Percentiles rank a stretch among this genome's conserved stretches.
Conservation (phyloP, 1,284 basidiomycete species). For the Pseudozyma sp. region DNA sequence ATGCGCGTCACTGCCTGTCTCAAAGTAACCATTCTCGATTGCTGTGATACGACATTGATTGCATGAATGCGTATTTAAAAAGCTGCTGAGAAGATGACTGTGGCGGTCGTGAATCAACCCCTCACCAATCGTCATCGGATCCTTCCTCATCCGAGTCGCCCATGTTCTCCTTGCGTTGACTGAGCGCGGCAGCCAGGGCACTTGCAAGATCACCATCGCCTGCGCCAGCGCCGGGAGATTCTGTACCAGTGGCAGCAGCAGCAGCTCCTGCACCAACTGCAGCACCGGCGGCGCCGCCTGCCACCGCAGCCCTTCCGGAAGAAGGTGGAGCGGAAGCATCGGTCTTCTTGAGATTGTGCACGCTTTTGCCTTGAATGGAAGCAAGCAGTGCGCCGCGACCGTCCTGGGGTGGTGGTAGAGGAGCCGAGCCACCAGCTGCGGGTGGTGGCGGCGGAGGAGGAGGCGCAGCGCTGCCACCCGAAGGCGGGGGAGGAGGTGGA, state of each 20-base stretch:
- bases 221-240: conserved; percentile 39
- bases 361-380: conserved; percentile 77
- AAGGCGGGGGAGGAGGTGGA: conserved; percentile 55
- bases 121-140: conserved; percentile 70
- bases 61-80: background rate
- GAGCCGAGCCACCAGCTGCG: conserved; percentile 28
- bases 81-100: background rate
- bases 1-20: background rate
- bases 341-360: conserved; percentile 81
- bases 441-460: conserved; percentile 49
- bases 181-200: conserved; percentile 77
- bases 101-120: background rate
- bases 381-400: conserved; percentile 75
- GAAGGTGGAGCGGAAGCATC: conserved; percentile 37
- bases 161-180: conserved; percentile 86
- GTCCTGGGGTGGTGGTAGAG: conserved; percentile 49
- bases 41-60: no score
- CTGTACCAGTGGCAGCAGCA: conserved; percentile 14
- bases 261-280: conserved; percentile 45
- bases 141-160: conserved; percentile 90
- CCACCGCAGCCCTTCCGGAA: conserved; percentile 26
- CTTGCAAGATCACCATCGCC: conserved; percentile 75
- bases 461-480: conserved; percentile 27
- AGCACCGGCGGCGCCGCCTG: conserved; percentile 21
- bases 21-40: no score